Conservation (phyloP, 2,329 filamentous ascomycete genomes). For the Nigrospora oryzae region DNA sequence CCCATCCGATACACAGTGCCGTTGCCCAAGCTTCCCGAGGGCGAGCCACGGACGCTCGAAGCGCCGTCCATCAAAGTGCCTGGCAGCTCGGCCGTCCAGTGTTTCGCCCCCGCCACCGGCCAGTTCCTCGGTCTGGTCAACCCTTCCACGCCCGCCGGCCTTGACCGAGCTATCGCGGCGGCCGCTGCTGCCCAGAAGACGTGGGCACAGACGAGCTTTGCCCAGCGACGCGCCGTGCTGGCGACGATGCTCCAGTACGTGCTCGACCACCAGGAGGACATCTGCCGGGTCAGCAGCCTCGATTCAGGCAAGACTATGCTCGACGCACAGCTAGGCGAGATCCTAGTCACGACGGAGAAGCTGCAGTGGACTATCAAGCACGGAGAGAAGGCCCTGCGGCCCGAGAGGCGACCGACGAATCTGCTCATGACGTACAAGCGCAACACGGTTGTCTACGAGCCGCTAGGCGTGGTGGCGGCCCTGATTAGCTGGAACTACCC, state of each 20-base stretch:
- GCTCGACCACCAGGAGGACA: slow-evolving; percentile 80
- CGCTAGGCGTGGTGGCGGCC: slow-evolving; percentile 84
- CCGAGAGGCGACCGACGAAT: slow-evolving; percentile 73
- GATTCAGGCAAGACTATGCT: slow-evolving; percentile 96
- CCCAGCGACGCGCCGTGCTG: slow-evolving; percentile 69
- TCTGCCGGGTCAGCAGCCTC: slow-evolving; percentile 76
- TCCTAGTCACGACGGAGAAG: slow-evolving; percentile 89
- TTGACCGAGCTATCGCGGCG: slow-evolving; percentile 70
- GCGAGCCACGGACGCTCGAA: slow-evolving; percentile 45
- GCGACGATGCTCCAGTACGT: slow-evolving; percentile 74
- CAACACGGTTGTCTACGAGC: slow-evolving; percentile 85
- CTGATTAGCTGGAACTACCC: slow-evolving; percentile 96
- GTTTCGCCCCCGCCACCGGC: slow-evolving; percentile 85
- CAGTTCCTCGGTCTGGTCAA: slow-evolving; percentile 71
- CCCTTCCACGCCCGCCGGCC: slow-evolving; percentile 65
- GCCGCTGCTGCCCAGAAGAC: slow-evolving; percentile 65
- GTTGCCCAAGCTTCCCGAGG: slow-evolving; percentile 51
- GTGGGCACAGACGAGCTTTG: slow-evolving; percentile 75
- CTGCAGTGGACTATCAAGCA: slow-evolving; percentile 89
- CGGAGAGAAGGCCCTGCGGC: slow-evolving; percentile 70
- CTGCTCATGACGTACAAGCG: slow-evolving; percentile 92
- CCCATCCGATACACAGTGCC: slow-evolving; percentile 53
- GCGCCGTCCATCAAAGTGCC: slow-evolving; percentile 55
- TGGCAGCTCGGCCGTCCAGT: slow-evolving; percentile 64
- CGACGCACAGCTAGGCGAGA: slow-evolving; percentile 89